Conservation (phyloP, 257 asterid genomes). For the Capsicum baccatum region DNA sequence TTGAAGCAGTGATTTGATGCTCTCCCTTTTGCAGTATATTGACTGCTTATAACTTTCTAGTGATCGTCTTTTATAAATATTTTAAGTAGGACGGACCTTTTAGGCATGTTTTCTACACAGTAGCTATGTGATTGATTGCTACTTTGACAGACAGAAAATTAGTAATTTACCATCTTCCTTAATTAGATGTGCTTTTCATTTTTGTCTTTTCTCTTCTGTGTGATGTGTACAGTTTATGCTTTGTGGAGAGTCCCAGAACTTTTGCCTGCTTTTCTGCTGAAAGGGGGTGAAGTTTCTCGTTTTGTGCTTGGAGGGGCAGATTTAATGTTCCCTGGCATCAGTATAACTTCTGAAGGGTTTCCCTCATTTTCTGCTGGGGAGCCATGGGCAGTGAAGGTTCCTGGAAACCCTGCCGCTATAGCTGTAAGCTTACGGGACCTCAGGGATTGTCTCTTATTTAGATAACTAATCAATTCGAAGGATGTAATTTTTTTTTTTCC, state of each 20-base stretch:
- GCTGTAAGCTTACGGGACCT: constrained; percentile 67
- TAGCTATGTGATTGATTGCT: constrained; percentile 9
- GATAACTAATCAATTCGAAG: not conserved
- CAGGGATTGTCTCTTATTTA: constrained; percentile 24
- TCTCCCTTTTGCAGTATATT: constrained; percentile 1
- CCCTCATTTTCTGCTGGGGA: constrained; percentile 85
- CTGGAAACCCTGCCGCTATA: constrained; percentile 91
- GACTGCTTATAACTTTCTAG: not conserved
- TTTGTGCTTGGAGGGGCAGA: constrained; percentile 95
- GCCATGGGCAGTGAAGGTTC: constrained; percentile 90
- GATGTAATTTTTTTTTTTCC: constrained; percentile 8
- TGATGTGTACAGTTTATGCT: constrained; percentile 69
- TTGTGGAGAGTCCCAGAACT: constrained; percentile 94
- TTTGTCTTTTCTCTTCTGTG: not conserved
- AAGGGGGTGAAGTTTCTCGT: constrained; percentile 91
- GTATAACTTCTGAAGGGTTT: constrained; percentile 73
- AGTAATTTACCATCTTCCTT: constrained; percentile 27
- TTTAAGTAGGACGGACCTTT: not conserved
- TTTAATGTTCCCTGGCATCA: constrained; percentile 96
- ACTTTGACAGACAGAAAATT: not conserved
- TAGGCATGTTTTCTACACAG: constrained; percentile 2
- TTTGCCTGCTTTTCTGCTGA: constrained; percentile 84
- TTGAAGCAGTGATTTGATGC: not conserved
- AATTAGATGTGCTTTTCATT: not conserved
- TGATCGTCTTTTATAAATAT: not conserved